A percentile compares a stretch with the other conserved stretches of the same genome.
Conservation (phyloP, 441 rosid genomes). For the Sinapis alba region DNA sequence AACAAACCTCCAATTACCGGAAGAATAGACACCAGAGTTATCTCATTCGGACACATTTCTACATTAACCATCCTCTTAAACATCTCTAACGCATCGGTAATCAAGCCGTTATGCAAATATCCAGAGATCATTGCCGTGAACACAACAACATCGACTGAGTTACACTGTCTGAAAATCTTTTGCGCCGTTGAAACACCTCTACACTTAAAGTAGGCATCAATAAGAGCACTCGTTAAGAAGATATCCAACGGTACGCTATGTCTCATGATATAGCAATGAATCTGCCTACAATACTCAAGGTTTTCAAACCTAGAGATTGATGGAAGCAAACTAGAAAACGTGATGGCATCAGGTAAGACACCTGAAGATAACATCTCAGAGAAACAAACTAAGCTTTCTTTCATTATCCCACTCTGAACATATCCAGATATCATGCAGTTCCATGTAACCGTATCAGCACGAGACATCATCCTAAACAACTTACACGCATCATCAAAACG, state of each 20-base stretch:
- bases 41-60: conserved; percentile 64
- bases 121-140: conserved; percentile 83
- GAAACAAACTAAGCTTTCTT: conserved; percentile 56
- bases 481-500: conserved; percentile 52
- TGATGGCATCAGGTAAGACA: conserved; percentile 61
- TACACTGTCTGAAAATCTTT: conserved; percentile 50
- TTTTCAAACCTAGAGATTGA: conserved; percentile 50
- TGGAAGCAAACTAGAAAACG: conserved; percentile 79
- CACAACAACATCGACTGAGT: conserved; percentile 53
- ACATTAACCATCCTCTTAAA: conserved; percentile 61
- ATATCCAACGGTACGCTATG: conserved; percentile 57
- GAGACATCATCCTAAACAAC: conserved; percentile 58
- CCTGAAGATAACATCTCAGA: conserved; percentile 56
- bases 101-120: conserved; percentile 68
- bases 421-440: conserved; percentile 74
- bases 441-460: conserved; percentile 65
- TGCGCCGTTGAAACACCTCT: conserved; percentile 56
- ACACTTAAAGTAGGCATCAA: conserved; percentile 74
- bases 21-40: conserved; percentile 66
- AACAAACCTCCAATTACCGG: conserved; percentile 72
- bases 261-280: conserved; percentile 68
- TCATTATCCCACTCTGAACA: conserved; percentile 71
- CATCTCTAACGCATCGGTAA: conserved; percentile 50
- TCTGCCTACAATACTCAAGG: conserved; percentile 52
- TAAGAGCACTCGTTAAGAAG: conserved; percentile 71